phyloP scores from a whole-genome alignment of 2,329 filamentous ascomycete genomes.

The Aureobasidium pullulans region DNA sequence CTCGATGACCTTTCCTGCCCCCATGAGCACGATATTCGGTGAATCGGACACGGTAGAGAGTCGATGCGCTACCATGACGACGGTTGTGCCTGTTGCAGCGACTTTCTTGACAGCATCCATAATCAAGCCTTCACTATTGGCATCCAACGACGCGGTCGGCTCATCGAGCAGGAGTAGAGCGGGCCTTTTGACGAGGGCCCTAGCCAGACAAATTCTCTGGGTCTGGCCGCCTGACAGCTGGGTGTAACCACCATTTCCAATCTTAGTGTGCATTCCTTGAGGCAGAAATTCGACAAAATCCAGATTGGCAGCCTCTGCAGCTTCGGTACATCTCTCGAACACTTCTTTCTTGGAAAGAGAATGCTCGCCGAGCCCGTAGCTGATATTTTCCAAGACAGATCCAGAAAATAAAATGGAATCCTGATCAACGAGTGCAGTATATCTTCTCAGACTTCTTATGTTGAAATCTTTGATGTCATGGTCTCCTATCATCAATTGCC shows the following conservation, averaged over 20 bases:
- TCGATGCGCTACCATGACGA: slow-evolving; percentile 66
- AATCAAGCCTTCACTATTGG: slow-evolving; percentile 36
- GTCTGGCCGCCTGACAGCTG: slow-evolving; percentile 40
- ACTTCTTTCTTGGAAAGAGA: slow-evolving; percentile 20
- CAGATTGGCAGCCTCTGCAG: slow-evolving; percentile 31
- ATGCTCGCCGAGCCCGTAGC: slow-evolving; percentile 28
- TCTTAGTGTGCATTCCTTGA: slow-evolving; percentile 36
- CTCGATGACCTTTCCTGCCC: slow-evolving; percentile 57
- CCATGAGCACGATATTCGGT: slow-evolving; percentile 71
- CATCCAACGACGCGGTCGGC: slow-evolving; percentile 39
- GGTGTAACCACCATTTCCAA: slow-evolving; percentile 33
- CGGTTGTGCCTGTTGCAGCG: slow-evolving; percentile 48
- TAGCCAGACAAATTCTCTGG: slow-evolving; percentile 41
- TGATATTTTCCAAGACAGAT: slow-evolving; percentile 38
- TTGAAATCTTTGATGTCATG: slow-evolving; percentile 33
- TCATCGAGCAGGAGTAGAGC: slow-evolving; percentile 41
- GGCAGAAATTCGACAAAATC: slow-evolving; percentile 40
- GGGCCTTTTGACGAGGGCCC: slow-evolving; percentile 39
- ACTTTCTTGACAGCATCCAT: slow-evolving; percentile 36
- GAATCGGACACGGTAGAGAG: slow-evolving; percentile 72
- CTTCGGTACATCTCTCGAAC: slow-evolving; percentile 24
- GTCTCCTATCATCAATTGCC: slow-evolving; percentile 32
- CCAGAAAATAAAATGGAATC: slow-evolving; percentile 40
- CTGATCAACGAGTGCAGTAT: slow-evolving; percentile 40
- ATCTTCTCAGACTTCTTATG: slow-evolving; percentile 30